Evolutionary conservation across 768 basidiomycete genomes (phyloP).

Genomic region (Leucocoprinus sp.): DNA sequence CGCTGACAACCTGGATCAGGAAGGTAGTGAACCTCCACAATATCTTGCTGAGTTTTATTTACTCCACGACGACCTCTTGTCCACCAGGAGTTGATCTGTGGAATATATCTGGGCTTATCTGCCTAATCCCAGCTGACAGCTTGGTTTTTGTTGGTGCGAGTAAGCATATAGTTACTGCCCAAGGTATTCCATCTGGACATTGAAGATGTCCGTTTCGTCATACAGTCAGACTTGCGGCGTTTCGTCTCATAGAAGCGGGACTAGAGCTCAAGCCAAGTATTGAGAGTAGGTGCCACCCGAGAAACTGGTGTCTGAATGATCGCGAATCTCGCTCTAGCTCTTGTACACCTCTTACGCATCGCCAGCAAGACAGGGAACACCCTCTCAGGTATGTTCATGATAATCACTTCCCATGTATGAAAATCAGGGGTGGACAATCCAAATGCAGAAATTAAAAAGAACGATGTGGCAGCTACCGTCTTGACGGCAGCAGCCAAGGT

Average conservation of each 20-base stretch:
- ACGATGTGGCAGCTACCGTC: conserved; percentile 57
- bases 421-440: conserved; percentile 15
- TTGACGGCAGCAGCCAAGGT: conserved; percentile 75
- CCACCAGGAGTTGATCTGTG: conserved; percentile 72
- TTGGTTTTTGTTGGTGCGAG: conserved; percentile 51
- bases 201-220: conserved; percentile 13
- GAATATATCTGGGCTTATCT: conserved; percentile 72
- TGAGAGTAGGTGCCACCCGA: conserved; percentile 49
- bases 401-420: conserved; percentile 13
- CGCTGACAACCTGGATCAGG: conserved; percentile 71
- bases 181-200: conserved; percentile 13
- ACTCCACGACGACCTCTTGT: conserved; percentile 10
- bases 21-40: conserved; percentile 46
- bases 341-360: conserved; percentile 69
- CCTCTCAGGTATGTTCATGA: conserved; percentile 54
- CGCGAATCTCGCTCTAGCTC: conserved; percentile 35
- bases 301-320: conserved; percentile 7
- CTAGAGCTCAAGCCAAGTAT: conserved; percentile 61
- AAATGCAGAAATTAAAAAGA: conserved; percentile 51
- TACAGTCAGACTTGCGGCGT: conserved; percentile 72
- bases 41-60: conserved; percentile 6
- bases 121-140: conserved; percentile 44
- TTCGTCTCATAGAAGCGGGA: conserved; percentile 79
- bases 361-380: conserved; percentile 75
- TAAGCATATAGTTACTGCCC: conserved; percentile 30